Percentiles rank a stretch among this genome's conserved stretches.
Conservation (phyloP, 129 eudicot species). For the Flaveria trinervia region DNA sequence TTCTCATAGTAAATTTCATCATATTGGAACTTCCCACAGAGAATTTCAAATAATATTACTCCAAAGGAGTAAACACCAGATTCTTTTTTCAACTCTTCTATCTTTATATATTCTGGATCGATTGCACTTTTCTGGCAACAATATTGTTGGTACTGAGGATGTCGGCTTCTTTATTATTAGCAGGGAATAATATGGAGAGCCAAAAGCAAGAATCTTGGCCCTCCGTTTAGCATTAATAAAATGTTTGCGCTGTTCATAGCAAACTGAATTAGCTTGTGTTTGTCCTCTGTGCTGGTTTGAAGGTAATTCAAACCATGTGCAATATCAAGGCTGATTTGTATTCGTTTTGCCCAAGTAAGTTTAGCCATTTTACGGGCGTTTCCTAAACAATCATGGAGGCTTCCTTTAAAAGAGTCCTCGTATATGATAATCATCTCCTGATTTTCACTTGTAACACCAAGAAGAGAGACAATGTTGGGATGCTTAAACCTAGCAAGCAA, state of each 20-base stretch:
- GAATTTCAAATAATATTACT: neutral
- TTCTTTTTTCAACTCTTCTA: neutral
- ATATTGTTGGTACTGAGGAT: neutral
- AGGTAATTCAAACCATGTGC: neutral
- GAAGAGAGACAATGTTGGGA: neutral
- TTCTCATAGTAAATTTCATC: neutral
- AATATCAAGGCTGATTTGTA: neutral
- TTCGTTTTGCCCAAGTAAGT: neutral
- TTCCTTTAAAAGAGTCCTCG: neutral
- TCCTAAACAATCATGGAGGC: neutral
- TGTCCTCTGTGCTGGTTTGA: neutral
- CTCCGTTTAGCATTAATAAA: neutral
- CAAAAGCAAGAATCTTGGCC: constrained; percentile 19
- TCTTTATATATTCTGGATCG: neutral
- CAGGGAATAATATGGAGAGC: neutral
- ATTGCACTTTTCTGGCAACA: neutral
- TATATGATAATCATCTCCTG: neutral
- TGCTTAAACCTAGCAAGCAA: constrained; percentile 1
- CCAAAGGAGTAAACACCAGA: neutral
- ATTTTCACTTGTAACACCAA: neutral
- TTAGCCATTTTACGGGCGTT: neutral
- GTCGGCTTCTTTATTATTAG: neutral
- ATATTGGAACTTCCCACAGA: neutral
- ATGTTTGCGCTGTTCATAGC: neutral
- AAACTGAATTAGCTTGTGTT: neutral